Percentiles rank a stretch among this genome's conserved stretches.
Evolutionary conservation across 2,329 filamentous ascomycete genomes (phyloP).

Genomic region (Corinectria fuckeliana): DNA sequence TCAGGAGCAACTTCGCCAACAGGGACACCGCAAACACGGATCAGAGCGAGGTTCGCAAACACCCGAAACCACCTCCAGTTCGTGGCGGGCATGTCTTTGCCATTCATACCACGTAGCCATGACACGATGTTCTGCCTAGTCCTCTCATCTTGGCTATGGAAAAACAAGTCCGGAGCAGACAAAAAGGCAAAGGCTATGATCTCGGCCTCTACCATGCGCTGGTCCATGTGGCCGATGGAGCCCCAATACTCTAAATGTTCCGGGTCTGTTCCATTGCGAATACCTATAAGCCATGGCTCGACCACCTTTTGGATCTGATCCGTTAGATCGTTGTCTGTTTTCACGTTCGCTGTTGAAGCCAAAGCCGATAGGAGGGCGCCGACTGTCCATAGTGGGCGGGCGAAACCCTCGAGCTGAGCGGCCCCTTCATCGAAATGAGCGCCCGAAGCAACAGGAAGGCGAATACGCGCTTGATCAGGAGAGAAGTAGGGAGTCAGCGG

Average conservation of each 20-base stretch:
- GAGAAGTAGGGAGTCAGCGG: conserved; percentile 3
- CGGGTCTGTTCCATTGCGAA: conserved; percentile 44
- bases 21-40: conserved; percentile 49
- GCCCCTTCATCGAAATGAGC: conserved; percentile 53
- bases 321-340: not conserved
- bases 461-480: conserved; percentile 40
- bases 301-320: conserved; percentile 15
- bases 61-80: conserved; percentile 63
- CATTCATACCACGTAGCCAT: conserved; percentile 53
- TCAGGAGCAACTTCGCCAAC: conserved; percentile 41
- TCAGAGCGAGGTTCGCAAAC: conserved; percentile 55
- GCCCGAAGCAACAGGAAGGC: conserved; percentile 46
- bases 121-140: conserved; percentile 42
- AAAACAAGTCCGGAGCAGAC: conserved; percentile 43
- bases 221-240: conserved; percentile 51
- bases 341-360: conserved; percentile 36
- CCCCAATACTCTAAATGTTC: conserved; percentile 54
- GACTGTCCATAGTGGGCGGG: conserved; percentile 47
- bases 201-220: conserved; percentile 62
- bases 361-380: conserved; percentile 48
- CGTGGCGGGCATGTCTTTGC: conserved; percentile 52
- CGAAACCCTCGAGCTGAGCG: conserved; percentile 55
- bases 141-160: conserved; percentile 37
- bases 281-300: conserved; percentile 42
- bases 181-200: conserved; percentile 57